Base-by-base conservation (phyloP, 225 moss, liverwort and hornwort genomes). In the Pseudisothecium myosuroides region DNA sequence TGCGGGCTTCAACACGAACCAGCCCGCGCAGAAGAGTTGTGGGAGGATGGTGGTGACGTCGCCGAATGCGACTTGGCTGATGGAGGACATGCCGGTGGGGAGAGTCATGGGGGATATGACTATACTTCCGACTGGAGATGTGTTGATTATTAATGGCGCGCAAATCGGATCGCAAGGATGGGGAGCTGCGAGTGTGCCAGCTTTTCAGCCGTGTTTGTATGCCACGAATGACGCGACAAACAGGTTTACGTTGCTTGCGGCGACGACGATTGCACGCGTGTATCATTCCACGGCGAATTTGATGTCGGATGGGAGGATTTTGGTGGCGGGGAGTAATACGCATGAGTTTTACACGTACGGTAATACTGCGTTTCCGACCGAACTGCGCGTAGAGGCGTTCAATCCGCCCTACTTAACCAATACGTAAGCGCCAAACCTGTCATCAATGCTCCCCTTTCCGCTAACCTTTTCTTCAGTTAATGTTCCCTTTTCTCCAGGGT, bases 201-300 rank as follows among this genome's bases (percentile, higher is more conserved):
- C 76, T 14, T 64, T 91, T 2, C 89, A 89, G 63, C 93, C 93
- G 27, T 89, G 89, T 21, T 11, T 86, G 69, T 94, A 91, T 45
- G 69, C 87, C 9, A 92, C 92, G 8, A 76, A 81, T 17, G 21
- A 83, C 28, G 5, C 86, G 8, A 34, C 16, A 4, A 76, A 73
- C 11, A 65, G 88, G 58, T 94, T 92, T 5, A 66, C 47, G 41
- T 58, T 93, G 55, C 89, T 93, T 23, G 81, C 88, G 8, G 65
- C 85, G 19, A 76, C 92, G 17, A 5, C 66, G 11, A 88, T 93
- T 27, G 22, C 93, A 3, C 62, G 94, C 9, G 1, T 94, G 75
- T 94, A 94, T 63, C 94, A 94, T 7, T 91, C 93, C 52, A 91
- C 94, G 13, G 93, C 93, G 19, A 92, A 90, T 67, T 41, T 94